phyloP scores from a whole-genome alignment of 2,329 filamentous ascomycete species.

The Aspergillus pseudoterreus region DNA sequence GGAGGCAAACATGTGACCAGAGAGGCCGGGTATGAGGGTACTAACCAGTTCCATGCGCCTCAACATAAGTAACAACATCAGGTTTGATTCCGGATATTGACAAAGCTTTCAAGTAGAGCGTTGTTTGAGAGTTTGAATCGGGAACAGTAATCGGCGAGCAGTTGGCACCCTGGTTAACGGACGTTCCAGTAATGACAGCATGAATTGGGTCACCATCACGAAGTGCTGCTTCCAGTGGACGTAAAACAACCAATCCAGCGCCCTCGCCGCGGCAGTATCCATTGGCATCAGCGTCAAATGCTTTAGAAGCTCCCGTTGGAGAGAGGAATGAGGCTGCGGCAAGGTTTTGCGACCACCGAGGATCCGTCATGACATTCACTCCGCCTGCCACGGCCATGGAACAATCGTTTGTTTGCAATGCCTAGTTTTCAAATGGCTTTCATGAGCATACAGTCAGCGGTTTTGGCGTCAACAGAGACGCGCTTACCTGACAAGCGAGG shows the following conservation, averaged over 20 bases:
- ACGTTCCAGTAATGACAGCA: slow-evolving; percentile 32
- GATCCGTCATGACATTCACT: slow-evolving; percentile 26
- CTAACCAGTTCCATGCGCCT: slow-evolving; percentile 29
- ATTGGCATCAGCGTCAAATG: slow-evolving; percentile 46
- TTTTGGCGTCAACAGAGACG: background rate
- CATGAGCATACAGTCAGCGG: background rate
- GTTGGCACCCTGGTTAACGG: slow-evolving; percentile 29
- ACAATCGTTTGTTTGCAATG: slow-evolving; percentile 18
- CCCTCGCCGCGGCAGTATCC: slow-evolving; percentile 52
- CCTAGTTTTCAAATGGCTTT: background rate
- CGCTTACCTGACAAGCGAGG: slow-evolving; percentile 16
- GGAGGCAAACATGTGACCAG: background rate
- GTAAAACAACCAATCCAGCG: slow-evolving; percentile 43
- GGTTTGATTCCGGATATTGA: slow-evolving; percentile 15
- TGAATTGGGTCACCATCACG: slow-evolving; percentile 44
- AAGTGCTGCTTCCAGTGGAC: slow-evolving; percentile 42
- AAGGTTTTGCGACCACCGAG: slow-evolving; percentile 20
- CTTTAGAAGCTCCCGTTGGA: slow-evolving; percentile 44
- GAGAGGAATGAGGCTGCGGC: slow-evolving; percentile 40
- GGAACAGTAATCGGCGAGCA: slow-evolving; percentile 14
- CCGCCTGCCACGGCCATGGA: slow-evolving; percentile 32
- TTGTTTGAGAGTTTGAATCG: slow-evolving; percentile 16
- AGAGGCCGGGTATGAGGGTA: background rate
- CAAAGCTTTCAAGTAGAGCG: slow-evolving; percentile 25
- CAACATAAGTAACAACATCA: slow-evolving; percentile 24